Conservation (phyloP, 1,139 yeast species). For the Chernovozyma sophiae-reginae region DNA sequence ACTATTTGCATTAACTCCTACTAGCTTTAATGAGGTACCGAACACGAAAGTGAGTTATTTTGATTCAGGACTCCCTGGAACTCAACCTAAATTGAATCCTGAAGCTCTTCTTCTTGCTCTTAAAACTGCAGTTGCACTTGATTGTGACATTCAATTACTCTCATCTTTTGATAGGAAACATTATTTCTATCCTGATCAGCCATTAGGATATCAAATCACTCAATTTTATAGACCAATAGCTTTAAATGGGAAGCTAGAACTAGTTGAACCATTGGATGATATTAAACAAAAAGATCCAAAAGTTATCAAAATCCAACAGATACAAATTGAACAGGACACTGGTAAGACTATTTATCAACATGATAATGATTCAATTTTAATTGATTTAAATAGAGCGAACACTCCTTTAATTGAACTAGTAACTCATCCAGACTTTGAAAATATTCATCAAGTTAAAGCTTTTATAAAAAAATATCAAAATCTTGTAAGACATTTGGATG, state of each 20-base stretch:
- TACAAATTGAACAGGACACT: constrained; percentile 93
- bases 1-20: constrained; percentile 63
- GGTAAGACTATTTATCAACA: constrained; percentile 71
- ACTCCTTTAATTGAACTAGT: constrained; percentile 88
- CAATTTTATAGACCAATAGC: constrained; percentile 86
- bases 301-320: constrained; percentile 56
- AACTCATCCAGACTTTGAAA: constrained; percentile 80
- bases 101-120: constrained; percentile 72
- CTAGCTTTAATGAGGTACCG: constrained; percentile 51
- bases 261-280: constrained; percentile 53
- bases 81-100: constrained; percentile 79
- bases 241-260: constrained; percentile 50
- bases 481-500: constrained; percentile 59
- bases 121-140: constrained; percentile 68
- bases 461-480: constrained; percentile 80
- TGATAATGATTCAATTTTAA: constrained; percentile 36
- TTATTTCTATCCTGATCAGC: constrained; percentile 95
- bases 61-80: constrained; percentile 89
- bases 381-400: constrained; percentile 83
- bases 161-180: constrained; percentile 90
- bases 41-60: constrained; percentile 72
- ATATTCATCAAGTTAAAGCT: constrained; percentile 64
- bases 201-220: constrained; percentile 92
- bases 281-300: constrained; percentile 21
- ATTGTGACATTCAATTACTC: constrained; percentile 50